Evolutionary conservation across 164 flowering plant genomes (phyloP), one percentile per base, ranked within the genome.

Genomic region (Stephania cephalantha): DNA sequence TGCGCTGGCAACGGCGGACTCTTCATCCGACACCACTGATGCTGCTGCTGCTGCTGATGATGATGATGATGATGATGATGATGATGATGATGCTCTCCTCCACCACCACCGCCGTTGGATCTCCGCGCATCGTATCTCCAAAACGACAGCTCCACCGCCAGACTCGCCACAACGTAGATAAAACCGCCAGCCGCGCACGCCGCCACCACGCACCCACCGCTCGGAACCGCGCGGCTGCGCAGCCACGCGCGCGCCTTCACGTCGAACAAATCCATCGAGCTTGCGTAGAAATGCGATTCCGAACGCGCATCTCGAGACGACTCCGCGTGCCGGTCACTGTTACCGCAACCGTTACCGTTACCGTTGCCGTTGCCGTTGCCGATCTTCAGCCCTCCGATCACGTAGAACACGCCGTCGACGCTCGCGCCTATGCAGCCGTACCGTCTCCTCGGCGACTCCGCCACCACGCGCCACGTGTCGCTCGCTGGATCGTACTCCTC

Each of bases 141-240:
- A 46, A 94, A 90, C 12, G 96, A 89, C 5, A 94, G 84, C 84
- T 91, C 98, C 80, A 94, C 93, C 44, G 96, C 92, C 75, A 92
- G 97, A 80, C 96, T 94, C 17, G 93, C 81, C 63, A 94, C 78
- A 46, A 92, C 82, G 80, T 87, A 94, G 5, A 94, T 79, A 75
- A 75, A 25, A 1, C 90, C 97, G 0, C 71, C 85, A 0, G 87
- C 89, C 1, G 86, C 88, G 73, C 96, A 91, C 1, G 92, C 97
- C 18, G 93, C 95, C 84, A 94, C 92, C 73, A 94, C 93, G 76
- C 98, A 94, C 0, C 98, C 98, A 1, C 98, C 97, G 20, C 90
- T 91, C 1, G 98, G 98, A 11, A 94, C 86, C 15, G 85, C 71
- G 8, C 96, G 80, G 81, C 92, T 87, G 82, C 94, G 79, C 83